Conservation (phyloP, 257 asterid genomes). For the Mitragyna speciosa region DNA sequence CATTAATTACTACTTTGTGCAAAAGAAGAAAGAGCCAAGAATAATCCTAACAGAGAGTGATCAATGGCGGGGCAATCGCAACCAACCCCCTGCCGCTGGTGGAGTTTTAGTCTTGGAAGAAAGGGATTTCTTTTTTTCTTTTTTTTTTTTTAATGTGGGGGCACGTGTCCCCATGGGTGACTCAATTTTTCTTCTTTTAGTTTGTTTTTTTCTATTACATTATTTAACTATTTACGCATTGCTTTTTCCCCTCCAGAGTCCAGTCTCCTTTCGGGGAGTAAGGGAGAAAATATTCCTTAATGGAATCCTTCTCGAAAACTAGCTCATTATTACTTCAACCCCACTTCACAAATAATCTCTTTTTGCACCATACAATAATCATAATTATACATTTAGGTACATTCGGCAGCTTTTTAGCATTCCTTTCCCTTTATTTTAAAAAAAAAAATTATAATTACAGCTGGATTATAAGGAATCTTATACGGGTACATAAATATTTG, state of each 20-base stretch:
- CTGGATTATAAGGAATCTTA: conserved; percentile 10
- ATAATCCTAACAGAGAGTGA: conserved; percentile 9
- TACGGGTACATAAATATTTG: not conserved
- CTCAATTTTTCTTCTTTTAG: not conserved
- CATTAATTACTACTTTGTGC: not conserved
- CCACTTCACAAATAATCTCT: not conserved
- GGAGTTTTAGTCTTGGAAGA: conserved; percentile 40
- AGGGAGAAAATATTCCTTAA: conserved; percentile 15
- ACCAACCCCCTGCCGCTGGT: conserved; percentile 1
- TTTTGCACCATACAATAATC: conserved; percentile 16
- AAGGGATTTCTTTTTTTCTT: conserved; percentile 16
- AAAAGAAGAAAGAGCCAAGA: conserved; percentile 5
- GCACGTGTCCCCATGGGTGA: conserved; percentile 21
- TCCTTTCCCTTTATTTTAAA: not conserved
- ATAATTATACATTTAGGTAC: not conserved
- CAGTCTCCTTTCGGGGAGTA: conserved; percentile 42
- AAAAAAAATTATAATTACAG: not conserved
- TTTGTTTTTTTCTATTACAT: not conserved
- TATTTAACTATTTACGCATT: not conserved
- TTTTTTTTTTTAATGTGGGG: not conserved
- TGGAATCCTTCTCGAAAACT: conserved; percentile 34
- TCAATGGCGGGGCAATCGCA: conserved; percentile 28
- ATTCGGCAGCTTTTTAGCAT: not conserved
- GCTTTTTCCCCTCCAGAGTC: conserved; percentile 11
- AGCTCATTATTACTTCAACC: not conserved